These are phyloP conservation scores for Cucurbita moschata DNA, from an alignment of 306 rosid species.

Conservation along the genomic window DNA sequence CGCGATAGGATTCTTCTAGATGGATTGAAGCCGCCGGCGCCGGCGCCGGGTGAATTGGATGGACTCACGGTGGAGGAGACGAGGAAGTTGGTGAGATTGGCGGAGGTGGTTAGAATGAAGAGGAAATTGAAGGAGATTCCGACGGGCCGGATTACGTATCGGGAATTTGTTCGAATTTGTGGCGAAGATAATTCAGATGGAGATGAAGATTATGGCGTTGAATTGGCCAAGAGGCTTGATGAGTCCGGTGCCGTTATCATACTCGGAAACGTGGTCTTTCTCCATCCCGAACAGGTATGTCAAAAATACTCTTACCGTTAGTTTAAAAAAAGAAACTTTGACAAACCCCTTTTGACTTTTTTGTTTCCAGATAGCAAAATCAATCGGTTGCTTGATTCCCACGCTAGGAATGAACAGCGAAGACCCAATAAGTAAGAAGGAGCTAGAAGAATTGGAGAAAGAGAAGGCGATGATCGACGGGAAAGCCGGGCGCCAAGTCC, in stretches of 20 bases:
- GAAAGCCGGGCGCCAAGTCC: conserved; percentile 16
- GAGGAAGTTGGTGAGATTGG: conserved; percentile 44
- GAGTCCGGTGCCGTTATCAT: conserved; percentile 57
- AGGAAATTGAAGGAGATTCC: conserved; percentile 28
- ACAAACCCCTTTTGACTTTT: neutral
- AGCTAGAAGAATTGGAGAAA: conserved; percentile 40
- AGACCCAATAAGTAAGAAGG: conserved; percentile 8
- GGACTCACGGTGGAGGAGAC: conserved; percentile 30
- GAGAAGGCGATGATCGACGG: conserved; percentile 27
- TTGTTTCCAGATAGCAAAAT: conserved; percentile 32
- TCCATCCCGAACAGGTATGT: conserved; percentile 66
- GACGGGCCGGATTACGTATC: conserved; percentile 29
- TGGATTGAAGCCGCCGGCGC: conserved; percentile 1
- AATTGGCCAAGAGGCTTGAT: conserved; percentile 51
- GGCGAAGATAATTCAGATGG: conserved; percentile 19
- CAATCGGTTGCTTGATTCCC: conserved; percentile 19
- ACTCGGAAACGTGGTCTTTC: conserved; percentile 54
- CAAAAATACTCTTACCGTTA: no score
- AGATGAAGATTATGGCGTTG: conserved; percentile 34
- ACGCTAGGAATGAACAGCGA: conserved; percentile 7
- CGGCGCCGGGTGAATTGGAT: neutral
- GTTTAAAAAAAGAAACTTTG: no score
- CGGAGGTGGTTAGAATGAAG: conserved; percentile 51
- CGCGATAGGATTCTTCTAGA: neutral
- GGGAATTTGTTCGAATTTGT: conserved; percentile 53